These are phyloP conservation scores for Pythium insidiosum DNA, from an alignment of 352 stramenopile species.

Conservation along the genomic window DNA sequence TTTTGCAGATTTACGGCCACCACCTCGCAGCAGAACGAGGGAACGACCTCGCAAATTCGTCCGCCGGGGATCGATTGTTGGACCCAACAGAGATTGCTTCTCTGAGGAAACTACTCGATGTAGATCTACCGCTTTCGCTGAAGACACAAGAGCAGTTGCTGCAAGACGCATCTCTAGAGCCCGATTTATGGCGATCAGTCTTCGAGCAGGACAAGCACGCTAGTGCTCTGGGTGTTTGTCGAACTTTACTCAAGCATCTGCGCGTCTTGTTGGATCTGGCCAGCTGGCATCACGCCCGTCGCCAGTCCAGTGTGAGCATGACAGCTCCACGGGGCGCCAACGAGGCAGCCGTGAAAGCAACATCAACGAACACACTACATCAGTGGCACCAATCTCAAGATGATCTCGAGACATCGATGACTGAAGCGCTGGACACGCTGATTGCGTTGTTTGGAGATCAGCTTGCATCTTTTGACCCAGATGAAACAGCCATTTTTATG, in stretches of 20 bases:
- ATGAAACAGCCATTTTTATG: constrained; percentile 62
- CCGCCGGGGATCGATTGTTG: constrained; percentile 13
- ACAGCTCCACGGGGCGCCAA: constrained; percentile 11
- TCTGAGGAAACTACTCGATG: constrained; percentile 31
- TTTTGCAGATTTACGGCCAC: constrained; percentile 45
- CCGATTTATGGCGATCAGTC: constrained; percentile 39
- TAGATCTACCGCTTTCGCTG: constrained; percentile 23
- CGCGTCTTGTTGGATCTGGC: constrained; percentile 57
- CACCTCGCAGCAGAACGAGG: constrained; percentile 28
- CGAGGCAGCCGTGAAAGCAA: constrained; percentile 1
- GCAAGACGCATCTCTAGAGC: constrained; percentile 38
- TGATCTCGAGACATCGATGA: constrained; percentile 26
- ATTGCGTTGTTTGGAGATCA: constrained; percentile 58
- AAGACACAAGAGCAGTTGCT: constrained; percentile 41
- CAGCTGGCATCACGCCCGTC: constrained; percentile 39
- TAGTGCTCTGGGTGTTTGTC: constrained; percentile 30
- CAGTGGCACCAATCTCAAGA: constrained; percentile 16
- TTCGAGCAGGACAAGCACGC: constrained; percentile 53
- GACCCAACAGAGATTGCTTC: constrained; percentile 18
- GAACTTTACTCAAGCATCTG: constrained; percentile 41
- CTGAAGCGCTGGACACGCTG: constrained; percentile 37
- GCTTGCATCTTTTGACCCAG: constrained; percentile 38
- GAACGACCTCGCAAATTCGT: constrained; percentile 4
- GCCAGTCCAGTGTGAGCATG: constrained; percentile 18
- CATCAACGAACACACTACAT: too few relatives aligned